Conservation (phyloP, 1,284 basidiomycete species). For the Moesziomyces sp. region DNA sequence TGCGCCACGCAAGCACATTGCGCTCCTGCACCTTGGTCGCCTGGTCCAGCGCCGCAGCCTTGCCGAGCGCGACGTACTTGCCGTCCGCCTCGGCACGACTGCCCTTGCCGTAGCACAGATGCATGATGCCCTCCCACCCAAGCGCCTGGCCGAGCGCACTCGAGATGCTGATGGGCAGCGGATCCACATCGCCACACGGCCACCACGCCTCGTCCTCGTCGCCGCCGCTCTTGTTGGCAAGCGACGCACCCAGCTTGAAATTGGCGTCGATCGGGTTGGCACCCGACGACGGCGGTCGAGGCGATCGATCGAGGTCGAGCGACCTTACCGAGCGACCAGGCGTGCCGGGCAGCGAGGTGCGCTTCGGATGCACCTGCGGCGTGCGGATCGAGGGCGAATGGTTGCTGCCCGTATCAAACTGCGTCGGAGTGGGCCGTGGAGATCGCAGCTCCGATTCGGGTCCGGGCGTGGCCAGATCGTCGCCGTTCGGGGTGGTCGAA, state of each 20-base stretch:
- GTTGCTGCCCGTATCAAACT: constrained; percentile 23
- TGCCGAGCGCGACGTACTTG: constrained; percentile 49
- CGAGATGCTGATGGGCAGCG: constrained; percentile 53
- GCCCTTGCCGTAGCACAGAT: constrained; percentile 62
- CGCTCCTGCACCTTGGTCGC: constrained; percentile 37
- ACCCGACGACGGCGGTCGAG: constrained; percentile 6
- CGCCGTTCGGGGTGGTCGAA: constrained; percentile 2
- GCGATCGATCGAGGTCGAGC: constrained; percentile 40
- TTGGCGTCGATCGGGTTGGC: constrained; percentile 43
- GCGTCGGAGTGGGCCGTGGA: constrained; percentile 6
- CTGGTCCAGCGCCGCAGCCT: constrained; percentile 56
- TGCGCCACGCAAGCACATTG: constrained; percentile 53
- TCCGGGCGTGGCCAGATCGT: constrained; percentile 17
- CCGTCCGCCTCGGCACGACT: constrained; percentile 45
- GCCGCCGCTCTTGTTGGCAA: constrained; percentile 12
- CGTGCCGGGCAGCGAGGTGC: constrained; percentile 22
- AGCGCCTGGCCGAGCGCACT: constrained; percentile 55
- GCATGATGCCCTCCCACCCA: constrained; percentile 66
- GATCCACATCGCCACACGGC: constrained; percentile 57
- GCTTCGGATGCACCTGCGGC: constrained; percentile 32
- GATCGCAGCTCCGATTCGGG: constrained; percentile 8
- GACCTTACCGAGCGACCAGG: constrained; percentile 30
- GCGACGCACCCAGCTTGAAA: constrained; percentile 31
- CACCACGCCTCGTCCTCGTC: constrained; percentile 55
- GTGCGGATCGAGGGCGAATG: constrained; percentile 27